These are phyloP conservation scores for Spizellomyces sp. DNA, from an alignment of 192 early-diverging fungal genomes.

Conservation along the genomic window DNA sequence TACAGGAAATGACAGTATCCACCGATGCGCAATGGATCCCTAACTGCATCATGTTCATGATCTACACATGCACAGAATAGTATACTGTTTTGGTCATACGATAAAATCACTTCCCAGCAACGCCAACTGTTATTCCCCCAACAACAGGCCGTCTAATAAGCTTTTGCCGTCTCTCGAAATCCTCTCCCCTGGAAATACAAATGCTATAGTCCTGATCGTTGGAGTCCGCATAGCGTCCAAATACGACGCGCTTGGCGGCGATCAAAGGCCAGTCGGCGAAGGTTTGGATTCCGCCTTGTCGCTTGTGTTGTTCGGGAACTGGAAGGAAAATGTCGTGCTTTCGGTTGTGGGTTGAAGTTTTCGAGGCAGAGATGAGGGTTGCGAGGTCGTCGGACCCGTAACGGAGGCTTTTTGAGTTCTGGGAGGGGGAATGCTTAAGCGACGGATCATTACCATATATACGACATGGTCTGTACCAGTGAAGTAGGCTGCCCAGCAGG, in stretches of 20 bases:
- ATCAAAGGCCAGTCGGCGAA: slow-evolving; percentile 1
- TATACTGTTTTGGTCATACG: no score
- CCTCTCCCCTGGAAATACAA: neutral
- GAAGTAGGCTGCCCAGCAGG: neutral
- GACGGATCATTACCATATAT: no score
- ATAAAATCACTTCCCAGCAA: neutral
- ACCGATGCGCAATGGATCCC: no score
- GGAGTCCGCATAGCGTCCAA: neutral
- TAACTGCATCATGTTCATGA: no score
- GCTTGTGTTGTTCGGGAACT: neutral
- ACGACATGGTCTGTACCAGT: neutral
- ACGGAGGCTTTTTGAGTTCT: neutral
- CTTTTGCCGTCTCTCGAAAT: neutral
- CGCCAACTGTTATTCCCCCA: neutral
- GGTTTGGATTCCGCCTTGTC: neutral
- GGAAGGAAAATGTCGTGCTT: slow-evolving; percentile 2
- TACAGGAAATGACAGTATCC: neutral
- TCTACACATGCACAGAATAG: no score
- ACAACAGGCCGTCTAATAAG: neutral
- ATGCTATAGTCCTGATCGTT: neutral
- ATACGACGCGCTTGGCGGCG: neutral
- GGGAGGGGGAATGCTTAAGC: neutral
- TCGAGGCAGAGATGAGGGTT: neutral
- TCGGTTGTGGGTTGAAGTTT: slow-evolving; percentile 3
- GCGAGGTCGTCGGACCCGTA: neutral